Base-by-base conservation (phyloP, 345 rosid species). In the Cochlearia excelsa region DNA sequence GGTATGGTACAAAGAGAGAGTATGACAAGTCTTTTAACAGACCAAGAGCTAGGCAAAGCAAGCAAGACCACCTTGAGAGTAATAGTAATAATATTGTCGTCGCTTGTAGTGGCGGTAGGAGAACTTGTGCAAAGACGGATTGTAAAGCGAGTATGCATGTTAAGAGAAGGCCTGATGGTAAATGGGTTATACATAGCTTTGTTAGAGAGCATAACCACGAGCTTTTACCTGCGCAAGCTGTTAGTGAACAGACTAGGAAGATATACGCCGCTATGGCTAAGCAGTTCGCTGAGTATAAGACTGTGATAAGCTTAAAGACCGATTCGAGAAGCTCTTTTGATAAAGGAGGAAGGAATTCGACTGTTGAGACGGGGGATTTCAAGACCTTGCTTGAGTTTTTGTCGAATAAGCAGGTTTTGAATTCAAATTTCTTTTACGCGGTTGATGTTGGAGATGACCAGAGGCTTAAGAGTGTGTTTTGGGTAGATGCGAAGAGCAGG, bases 131-230 rank as follows among this genome's bases (percentile, higher is more conserved):
- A 0, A 85, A 85, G 64, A 85, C 91, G 0, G 88, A 85, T 55
- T 85, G 91, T 71, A 85, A 82, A 69, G 91, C 91, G 11, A 80
- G 91, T 57, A 80, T 85, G 91, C 91, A 85, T 77, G 91, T 85
- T 63, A 85, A 85, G 81, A 79, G 91, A 72, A 82, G 78, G 70
- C 65, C 76, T 0, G 91, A 85, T 72, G 91, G 88, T 51, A 85
- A 82, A 62, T 85, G 91, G 91, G 75, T 82, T 1, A 79, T 85
- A 57, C 91, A 82, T 44, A 75, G 77, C 74, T 85, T 82, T 47
- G 79, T 80, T 46, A 85, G 82, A 73, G 88, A 82, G 58, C 91
- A 85, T 57, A 85, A 85, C 49, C 91, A 85, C 46, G 88, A 80
- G 55, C 85, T 85, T 39, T 79, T 85, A 51, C 91, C 91, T 5